These are phyloP conservation scores for Syzygium aqueum DNA, from an alignment of 345 rosid species.

Conservation along the genomic window DNA sequence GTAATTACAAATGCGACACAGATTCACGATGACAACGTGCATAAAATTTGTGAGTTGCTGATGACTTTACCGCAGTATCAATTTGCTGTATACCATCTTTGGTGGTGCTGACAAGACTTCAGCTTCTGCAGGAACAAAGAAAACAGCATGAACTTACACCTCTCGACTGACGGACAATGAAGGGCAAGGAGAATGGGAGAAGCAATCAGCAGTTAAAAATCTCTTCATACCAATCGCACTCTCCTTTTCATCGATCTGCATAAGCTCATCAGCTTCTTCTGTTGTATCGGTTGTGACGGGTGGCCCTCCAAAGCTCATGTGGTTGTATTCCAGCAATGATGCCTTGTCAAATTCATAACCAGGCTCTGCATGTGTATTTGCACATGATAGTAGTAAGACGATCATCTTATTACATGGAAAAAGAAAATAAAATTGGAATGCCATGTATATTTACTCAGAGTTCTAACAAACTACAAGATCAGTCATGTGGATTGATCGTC, in stretches of 20 bases:
- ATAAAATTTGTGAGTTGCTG: neutral
- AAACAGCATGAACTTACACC: neutral
- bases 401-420: neutral
- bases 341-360: constrained; percentile 76
- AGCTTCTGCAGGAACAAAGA: constrained; percentile 53
- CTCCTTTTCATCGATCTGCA: constrained; percentile 48
- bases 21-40: neutral
- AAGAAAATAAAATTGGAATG: neutral
- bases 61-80: constrained; percentile 60
- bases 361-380: constrained; percentile 41
- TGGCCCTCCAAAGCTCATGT: constrained; percentile 96
- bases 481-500: neutral
- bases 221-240: constrained; percentile 56
- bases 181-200: neutral
- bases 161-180: neutral
- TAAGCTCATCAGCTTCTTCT: constrained; percentile 79
- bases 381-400: neutral
- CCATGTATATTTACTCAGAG: neutral
- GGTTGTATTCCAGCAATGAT: constrained; percentile 68
- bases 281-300: constrained; percentile 63
- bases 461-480: neutral
- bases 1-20: neutral
- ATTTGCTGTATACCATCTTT: constrained; percentile 91
- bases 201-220: neutral
- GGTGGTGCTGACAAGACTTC: constrained; percentile 99